These are phyloP conservation scores for Tetrapisispora arboricola DNA, from an alignment of 805 yeast species.

Conservation along the genomic window DNA sequence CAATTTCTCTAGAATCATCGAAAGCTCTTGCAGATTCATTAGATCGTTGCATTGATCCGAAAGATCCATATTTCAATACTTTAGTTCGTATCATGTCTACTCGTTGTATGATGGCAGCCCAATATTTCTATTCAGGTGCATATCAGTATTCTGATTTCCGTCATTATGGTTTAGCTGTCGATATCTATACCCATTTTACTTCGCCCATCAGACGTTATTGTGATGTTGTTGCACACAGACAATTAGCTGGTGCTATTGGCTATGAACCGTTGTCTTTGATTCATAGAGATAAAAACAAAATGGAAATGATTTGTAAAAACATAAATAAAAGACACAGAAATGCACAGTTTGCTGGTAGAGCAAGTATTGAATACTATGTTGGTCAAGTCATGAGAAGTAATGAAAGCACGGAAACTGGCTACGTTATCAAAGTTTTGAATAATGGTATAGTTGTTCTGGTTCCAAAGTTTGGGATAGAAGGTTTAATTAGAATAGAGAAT, in stretches of 20 bases:
- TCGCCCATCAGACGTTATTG: constrained; percentile 97
- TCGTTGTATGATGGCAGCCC: constrained; percentile 98
- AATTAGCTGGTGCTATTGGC: constrained; percentile 94
- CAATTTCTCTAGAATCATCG: constrained; percentile 73
- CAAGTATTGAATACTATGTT: constrained; percentile 93
- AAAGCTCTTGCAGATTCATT: constrained; percentile 88
- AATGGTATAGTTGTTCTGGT: constrained; percentile 93
- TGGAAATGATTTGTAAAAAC: constrained; percentile 81
- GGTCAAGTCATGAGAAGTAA: constrained; percentile 93
- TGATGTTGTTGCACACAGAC: constrained; percentile 95
- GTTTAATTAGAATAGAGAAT: constrained; percentile 73
- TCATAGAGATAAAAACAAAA: constrained; percentile 80
- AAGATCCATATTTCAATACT: constrained; percentile 88
- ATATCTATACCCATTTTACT: constrained; percentile 95
- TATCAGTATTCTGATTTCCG: constrained; percentile 84
- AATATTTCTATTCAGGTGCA: constrained; percentile 86
- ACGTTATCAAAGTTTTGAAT: constrained; percentile 81
- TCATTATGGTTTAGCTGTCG: constrained; percentile 96
- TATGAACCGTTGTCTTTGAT: constrained; percentile 74
- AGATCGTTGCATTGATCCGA: constrained; percentile 73
- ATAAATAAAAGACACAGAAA: constrained; percentile 92
- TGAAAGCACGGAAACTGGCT: constrained; percentile 76
- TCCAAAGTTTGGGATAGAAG: constrained; percentile 93
- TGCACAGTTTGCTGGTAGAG: constrained; percentile 98
- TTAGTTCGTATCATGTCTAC: constrained; percentile 93